Conservation (phyloP, 345 rosid species). For the Arabidopsis arenosa region DNA sequence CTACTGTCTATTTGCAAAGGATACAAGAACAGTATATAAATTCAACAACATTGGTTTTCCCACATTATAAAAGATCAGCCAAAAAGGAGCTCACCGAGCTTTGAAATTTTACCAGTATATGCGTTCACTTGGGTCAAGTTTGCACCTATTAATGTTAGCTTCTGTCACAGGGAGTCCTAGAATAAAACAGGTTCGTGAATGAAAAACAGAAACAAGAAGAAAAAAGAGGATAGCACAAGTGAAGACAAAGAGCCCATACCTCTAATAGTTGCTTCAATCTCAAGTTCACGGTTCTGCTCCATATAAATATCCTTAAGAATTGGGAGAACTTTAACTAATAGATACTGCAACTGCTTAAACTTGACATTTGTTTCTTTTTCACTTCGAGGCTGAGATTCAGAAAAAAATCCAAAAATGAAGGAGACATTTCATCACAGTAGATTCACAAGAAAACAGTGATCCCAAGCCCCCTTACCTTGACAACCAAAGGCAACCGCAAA, state of each 20-base stretch:
- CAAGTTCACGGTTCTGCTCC: slow-evolving; percentile 45
- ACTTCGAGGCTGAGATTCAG: slow-evolving; percentile 6
- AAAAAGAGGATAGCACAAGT: slow-evolving; percentile 3
- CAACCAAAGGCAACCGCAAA: slow-evolving; percentile 37
- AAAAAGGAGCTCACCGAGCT: background rate
- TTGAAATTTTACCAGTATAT: slow-evolving; percentile 36
- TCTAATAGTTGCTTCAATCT: slow-evolving; percentile 38
- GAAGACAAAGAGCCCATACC: slow-evolving; percentile 27
- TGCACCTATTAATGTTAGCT: slow-evolving; percentile 27
- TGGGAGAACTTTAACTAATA: slow-evolving; percentile 45
- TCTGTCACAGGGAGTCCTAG: slow-evolving; percentile 36
- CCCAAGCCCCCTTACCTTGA: slow-evolving; percentile 35
- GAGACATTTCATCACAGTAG: slow-evolving; percentile 9
- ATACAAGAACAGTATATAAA: background rate
- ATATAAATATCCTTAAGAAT: slow-evolving; percentile 35
- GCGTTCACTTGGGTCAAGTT: slow-evolving; percentile 39
- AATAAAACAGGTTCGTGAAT: slow-evolving; percentile 11
- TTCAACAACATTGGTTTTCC: background rate
- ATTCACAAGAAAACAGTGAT: background rate
- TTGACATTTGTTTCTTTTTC: slow-evolving; percentile 31
- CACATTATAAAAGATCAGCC: background rate
- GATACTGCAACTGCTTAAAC: slow-evolving; percentile 47
- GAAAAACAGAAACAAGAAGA: background rate
- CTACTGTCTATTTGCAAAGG: slow-evolving; percentile 20
- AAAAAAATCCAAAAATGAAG: background rate